Conservation (phyloP, 2,329 filamentous ascomycete species). For the Coniella vitis region DNA sequence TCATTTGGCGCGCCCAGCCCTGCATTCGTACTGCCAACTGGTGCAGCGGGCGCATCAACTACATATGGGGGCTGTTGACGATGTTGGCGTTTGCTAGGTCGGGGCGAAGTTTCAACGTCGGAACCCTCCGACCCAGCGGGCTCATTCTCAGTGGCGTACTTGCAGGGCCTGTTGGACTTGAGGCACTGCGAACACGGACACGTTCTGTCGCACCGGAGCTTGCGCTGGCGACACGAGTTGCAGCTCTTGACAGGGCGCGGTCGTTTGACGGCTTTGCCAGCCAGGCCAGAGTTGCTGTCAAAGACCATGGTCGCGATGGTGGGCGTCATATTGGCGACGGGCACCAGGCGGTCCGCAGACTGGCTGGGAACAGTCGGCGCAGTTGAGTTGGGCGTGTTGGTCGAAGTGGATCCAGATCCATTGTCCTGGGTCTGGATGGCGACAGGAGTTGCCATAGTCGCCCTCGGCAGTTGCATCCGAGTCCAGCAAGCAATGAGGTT, state of each 20-base stretch:
- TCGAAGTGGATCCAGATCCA: constrained; percentile 11
- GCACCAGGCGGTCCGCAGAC: constrained; percentile 7
- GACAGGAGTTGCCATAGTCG: constrained; percentile 13
- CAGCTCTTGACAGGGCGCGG: constrained; percentile 50
- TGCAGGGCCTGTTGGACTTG: constrained; percentile 47
- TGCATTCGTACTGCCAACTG: not conserved
- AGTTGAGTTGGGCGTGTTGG: constrained; percentile 8
- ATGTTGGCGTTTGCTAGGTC: constrained; percentile 29
- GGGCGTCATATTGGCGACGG: constrained; percentile 14
- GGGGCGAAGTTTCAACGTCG: constrained; percentile 17
- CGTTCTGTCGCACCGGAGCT: constrained; percentile 49
- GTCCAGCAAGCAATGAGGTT: not conserved
- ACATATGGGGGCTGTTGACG: constrained; percentile 8
- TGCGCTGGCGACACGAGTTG: constrained; percentile 51
- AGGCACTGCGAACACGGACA: constrained; percentile 52
- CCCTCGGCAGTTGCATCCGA: constrained; percentile 11
- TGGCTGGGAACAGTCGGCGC: constrained; percentile 5
- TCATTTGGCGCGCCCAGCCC: constrained; percentile 18
- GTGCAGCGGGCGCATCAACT: constrained; percentile 5
- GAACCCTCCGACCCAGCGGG: constrained; percentile 42
- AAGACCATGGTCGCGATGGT: constrained; percentile 18
- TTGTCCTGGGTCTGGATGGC: constrained; percentile 10
- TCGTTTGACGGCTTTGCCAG: constrained; percentile 39
- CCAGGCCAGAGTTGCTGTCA: constrained; percentile 12
- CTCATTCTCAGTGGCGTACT: constrained; percentile 44